Conservation (phyloP, 2,329 filamentous ascomycete species). For the Ophiosphaerella korrae region DNA sequence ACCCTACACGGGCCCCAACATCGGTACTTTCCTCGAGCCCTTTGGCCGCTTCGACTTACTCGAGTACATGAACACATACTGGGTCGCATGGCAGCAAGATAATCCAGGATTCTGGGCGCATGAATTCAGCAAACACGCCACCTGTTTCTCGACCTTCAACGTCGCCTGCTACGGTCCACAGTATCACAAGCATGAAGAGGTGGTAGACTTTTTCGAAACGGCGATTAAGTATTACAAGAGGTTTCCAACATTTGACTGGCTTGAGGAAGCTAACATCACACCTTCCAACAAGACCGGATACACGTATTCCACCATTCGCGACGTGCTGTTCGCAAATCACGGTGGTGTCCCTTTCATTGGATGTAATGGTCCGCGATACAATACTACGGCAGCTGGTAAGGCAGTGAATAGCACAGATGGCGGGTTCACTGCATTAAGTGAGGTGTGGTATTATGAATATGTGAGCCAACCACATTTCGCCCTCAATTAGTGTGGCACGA, state of each 20-base stretch:
- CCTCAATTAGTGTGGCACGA: not conserved
- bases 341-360: constrained; percentile 65
- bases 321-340: constrained; percentile 56
- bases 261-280: constrained; percentile 58
- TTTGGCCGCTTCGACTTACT: constrained; percentile 66
- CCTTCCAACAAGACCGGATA: constrained; percentile 66
- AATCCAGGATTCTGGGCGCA: constrained; percentile 69
- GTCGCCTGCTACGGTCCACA: constrained; percentile 66
- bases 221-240: constrained; percentile 62
- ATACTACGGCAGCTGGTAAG: constrained; percentile 62
- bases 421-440: constrained; percentile 62
- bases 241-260: constrained; percentile 66
- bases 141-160: constrained; percentile 70
- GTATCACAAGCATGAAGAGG: constrained; percentile 62
- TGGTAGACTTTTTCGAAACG: constrained; percentile 68
- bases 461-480: constrained; percentile 34
- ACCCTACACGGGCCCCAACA: constrained; percentile 62
- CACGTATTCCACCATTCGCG: constrained; percentile 59
- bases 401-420: constrained; percentile 55
- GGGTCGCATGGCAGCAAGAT: constrained; percentile 62
- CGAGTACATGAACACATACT: constrained; percentile 69
- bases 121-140: constrained; percentile 71
- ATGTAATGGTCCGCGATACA: constrained; percentile 65
- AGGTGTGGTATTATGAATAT: constrained; percentile 72
- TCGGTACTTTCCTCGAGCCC: constrained; percentile 63